Base-by-base conservation (phyloP, 73 alveolate genomes). In the Tetrahymena borealis region DNA sequence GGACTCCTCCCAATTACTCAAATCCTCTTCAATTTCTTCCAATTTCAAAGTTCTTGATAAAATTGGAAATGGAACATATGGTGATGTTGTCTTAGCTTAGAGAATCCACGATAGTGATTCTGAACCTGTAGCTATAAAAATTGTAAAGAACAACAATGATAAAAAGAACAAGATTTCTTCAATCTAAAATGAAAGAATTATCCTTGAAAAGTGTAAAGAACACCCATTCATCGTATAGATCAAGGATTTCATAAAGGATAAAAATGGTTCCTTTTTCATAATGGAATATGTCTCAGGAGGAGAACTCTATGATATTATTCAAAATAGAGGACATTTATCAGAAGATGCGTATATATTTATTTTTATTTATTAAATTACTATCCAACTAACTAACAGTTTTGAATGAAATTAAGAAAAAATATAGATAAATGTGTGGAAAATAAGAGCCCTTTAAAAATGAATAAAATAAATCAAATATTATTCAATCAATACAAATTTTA, bases 231-330 rank as follows among this genome's bases (percentile, higher is more conserved):
- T 96, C 85, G 91, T 96, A 0, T 97, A 95, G 91, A 91, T 98
- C 95, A 95, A 97, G 93, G 96, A 91, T 91, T 97, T 99, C n/a
- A 98, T 98, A 94, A 97, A 98, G 78, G 97, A 96, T 32, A 98
- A 97, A 10, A 96, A 93, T 78, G 95, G 97, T 93, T 92, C 98
- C n/a, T 98, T 95, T 97, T 96, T 98, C 94, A 98, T 98, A 79
- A 95, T 98, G 94, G 99, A 98, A 91, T 98, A 97, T 94, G 97
- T 99, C 90, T 98, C 99, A 43, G 97, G 97, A 18, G 99, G 99
- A 39, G 99, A 98, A 79, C 95, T 98, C 20, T 96, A 97, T 94
- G 95, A 98, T 91, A 94, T 97, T 20, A 92, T 94, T 92, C 78
- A 96, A 33, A 95, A 95, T 15, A 38, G 97, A 31, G 60, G 91